Evolutionary conservation across 2,329 filamentous ascomycete species (phyloP).

Genomic region (Helotiales sp.): DNA sequence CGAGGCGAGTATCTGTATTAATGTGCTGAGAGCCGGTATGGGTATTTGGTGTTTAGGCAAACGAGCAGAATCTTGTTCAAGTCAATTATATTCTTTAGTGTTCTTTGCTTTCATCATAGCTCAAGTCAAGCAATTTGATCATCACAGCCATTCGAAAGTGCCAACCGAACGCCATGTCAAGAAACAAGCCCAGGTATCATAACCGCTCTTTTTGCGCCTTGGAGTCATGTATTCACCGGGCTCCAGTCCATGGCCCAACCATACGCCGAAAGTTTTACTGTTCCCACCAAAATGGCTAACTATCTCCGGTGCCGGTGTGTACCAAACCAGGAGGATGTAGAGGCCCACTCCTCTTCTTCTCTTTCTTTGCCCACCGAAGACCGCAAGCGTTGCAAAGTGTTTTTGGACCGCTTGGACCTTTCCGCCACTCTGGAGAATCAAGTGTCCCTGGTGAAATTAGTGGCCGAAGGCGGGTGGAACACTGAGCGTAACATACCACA

Average conservation of each 20-base stretch:
- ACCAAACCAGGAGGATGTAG: slow-evolving; percentile 1
- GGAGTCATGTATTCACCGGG: neutral
- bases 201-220: neutral
- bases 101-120: neutral
- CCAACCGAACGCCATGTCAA: neutral
- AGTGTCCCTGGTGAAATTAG: slow-evolving; percentile 59
- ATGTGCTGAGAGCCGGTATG: neutral
- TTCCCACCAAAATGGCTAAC: neutral
- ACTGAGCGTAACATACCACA: slow-evolving; percentile 60
- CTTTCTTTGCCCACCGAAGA: slow-evolving; percentile 73
- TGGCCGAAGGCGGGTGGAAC: neutral
- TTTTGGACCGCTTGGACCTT: slow-evolving; percentile 89
- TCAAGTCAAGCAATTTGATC: slow-evolving; percentile 1
- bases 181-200: neutral
- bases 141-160: neutral
- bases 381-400: slow-evolving; percentile 96
- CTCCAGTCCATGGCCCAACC: neutral
- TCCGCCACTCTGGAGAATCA: slow-evolving; percentile 94
- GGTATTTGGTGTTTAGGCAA: neutral
- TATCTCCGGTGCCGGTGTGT: slow-evolving; percentile 2
- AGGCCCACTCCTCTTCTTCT: slow-evolving; percentile 63
- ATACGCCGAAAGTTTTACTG: neutral
- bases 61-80: neutral
- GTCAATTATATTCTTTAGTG: neutral
- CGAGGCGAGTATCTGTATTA: neutral